Base-by-base conservation (phyloP, 805 yeast species). In the Yarrowia sp. region DNA sequence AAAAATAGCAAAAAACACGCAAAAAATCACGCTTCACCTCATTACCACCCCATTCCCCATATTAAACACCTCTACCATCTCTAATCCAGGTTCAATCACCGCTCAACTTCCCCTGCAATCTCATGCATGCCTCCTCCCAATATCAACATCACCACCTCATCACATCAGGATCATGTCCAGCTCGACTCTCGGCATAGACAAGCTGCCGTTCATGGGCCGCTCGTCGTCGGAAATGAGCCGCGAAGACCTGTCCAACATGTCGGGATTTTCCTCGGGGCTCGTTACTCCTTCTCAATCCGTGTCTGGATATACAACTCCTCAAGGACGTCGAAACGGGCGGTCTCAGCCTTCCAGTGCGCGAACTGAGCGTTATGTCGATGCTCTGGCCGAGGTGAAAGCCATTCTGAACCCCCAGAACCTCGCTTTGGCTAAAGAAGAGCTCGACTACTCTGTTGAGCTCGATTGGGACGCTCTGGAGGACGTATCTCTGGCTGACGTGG, bases 221-320 rank as follows among this genome's bases (percentile, higher is more conserved):
- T 55, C 61, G 31, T 55, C 61, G 31, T 55, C 61, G 8, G 61
- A 55, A 4, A 10, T 55, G 28, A 55, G 61, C 47, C 61, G 47
- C 15, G 61, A 55, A 11, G 61, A 39, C 15, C n/a, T 41, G 4
- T 55, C 61, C 15, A 31, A 31, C n/a, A 41, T 55, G 38, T 55
- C 61, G 1, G 61, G 61, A 6, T 8, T 55, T 10, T 55, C 61
- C 2, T 55, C 61, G 3, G 36, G 36, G n/a, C 13, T 55, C 31
- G 38, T 41, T 10, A 39, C 47, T 15, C 61, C 61, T 13, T 38
- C 61, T 5, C 58, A 51, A 15, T 51, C 58, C 42, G 58, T 22
- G 10, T 55, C 61, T 8, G 61, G 61, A 9, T 41, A 55, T 38
- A 41, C 45, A 7, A 55, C 61, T 1, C 61, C 61, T 13, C 61